Conservation (phyloP, 2,329 filamentous ascomycete species). For the Colletotrichum sp. region DNA sequence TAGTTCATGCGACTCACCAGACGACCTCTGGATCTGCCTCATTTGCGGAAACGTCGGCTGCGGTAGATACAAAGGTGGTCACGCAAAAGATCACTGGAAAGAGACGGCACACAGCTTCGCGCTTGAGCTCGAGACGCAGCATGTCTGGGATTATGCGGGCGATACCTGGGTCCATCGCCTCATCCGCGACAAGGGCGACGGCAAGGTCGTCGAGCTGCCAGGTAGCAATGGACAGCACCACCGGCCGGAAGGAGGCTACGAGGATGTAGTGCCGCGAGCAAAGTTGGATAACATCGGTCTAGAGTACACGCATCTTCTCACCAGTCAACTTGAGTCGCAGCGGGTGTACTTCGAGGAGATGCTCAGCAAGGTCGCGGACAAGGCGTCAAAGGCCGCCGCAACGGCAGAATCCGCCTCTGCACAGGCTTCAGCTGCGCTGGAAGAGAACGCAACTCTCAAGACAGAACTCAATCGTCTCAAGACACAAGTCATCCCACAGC, state of each 20-base stretch:
- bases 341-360: slow-evolving; percentile 94
- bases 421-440: slow-evolving; percentile 54
- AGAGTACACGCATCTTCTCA: slow-evolving; percentile 94
- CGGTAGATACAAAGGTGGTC: slow-evolving; percentile 90
- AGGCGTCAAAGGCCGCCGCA: slow-evolving; percentile 76
- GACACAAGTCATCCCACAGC: slow-evolving; percentile 62
- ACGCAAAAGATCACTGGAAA: slow-evolving; percentile 94
- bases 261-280: slow-evolving; percentile 73
- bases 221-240: slow-evolving; percentile 44
- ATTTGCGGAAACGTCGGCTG: slow-evolving; percentile 94
- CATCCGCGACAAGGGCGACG: slow-evolving; percentile 91
- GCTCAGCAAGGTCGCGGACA: slow-evolving; percentile 86
- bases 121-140: slow-evolving; percentile 90
- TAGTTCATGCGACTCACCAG: slow-evolving; percentile 77
- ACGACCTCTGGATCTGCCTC: slow-evolving; percentile 93
- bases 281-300: slow-evolving; percentile 81
- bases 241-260: slow-evolving; percentile 42
- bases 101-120: slow-evolving; percentile 88
- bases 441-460: slow-evolving; percentile 36
- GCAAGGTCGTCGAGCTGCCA: slow-evolving; percentile 90
- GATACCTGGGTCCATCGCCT: slow-evolving; percentile 96
- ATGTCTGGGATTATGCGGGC: slow-evolving; percentile 97
- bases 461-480: slow-evolving; percentile 56
- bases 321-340: slow-evolving; percentile 91
- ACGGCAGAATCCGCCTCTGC: slow-evolving; percentile 67